Conservation (phyloP, 805 yeast species). For the Starmerella gropengiesseri region DNA sequence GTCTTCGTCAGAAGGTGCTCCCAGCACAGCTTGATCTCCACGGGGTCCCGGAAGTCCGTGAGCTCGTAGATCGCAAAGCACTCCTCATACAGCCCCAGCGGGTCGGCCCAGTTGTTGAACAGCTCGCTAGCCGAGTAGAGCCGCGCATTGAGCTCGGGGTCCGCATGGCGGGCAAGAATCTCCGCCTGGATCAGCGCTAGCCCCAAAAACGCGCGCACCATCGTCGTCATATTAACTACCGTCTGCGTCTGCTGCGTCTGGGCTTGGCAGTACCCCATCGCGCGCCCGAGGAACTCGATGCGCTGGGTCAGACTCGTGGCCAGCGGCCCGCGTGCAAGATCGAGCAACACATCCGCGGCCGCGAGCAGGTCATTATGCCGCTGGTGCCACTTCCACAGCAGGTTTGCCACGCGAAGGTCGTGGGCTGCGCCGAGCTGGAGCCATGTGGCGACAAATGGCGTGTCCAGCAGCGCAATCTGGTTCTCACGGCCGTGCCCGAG, state of each 20-base stretch:
- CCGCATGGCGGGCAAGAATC: conserved; percentile 33
- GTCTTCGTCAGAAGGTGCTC: conserved; percentile 51
- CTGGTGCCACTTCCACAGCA: conserved; percentile 83
- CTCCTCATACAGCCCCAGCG: conserved; percentile 74
- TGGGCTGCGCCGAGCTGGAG: conserved; percentile 41
- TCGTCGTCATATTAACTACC: conserved; percentile 56
- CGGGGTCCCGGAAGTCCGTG: conserved; percentile 75
- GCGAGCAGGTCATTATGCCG: conserved; percentile 64
- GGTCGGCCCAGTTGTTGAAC: conserved; percentile 78
- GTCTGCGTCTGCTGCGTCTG: conserved; percentile 64
- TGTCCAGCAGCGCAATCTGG: conserved; percentile 64
- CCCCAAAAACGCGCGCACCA: conserved; percentile 69
- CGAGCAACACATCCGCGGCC: conserved; percentile 74
- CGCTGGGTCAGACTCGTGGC: conserved; percentile 57
- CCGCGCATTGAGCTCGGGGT: conserved; percentile 46
- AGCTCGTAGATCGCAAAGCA: conserved; percentile 68
- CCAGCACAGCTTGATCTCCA: conserved; percentile 77
- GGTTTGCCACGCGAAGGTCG: conserved; percentile 62
- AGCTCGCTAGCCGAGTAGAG: conserved; percentile 65
- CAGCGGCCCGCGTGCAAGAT: conserved; percentile 62
- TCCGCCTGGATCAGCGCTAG: conserved; percentile 81
- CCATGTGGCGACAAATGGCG: conserved; percentile 69
- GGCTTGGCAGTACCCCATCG: conserved; percentile 85
- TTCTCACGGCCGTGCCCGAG: conserved; percentile 67
- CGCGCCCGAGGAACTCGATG: conserved; percentile 80